A percentile compares a stretch with the other conserved stretches of the same genome.
phyloP scores from a whole-genome alignment of 1,284 basidiomycete genomes.

The Rhodotorula sp. region DNA sequence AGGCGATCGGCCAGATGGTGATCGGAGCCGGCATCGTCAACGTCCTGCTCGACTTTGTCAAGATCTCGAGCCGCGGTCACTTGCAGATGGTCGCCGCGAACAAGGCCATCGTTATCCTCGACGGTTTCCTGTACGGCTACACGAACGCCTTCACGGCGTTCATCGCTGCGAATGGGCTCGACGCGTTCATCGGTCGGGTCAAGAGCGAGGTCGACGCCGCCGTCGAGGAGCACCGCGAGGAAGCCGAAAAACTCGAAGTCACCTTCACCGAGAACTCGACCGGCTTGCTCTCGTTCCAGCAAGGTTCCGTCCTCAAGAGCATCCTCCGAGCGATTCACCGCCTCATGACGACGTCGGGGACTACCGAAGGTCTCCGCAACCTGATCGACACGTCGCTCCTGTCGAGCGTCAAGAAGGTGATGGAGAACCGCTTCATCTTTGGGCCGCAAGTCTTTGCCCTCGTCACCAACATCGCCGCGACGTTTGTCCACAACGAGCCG shows the following conservation, averaged over 20 bases:
- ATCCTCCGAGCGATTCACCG: slow-evolving; percentile 90
- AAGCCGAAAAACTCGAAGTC: slow-evolving; percentile 47
- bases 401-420: slow-evolving; percentile 81
- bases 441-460: slow-evolving; percentile 82
- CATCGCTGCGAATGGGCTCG: slow-evolving; percentile 78
- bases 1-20: slow-evolving; percentile 84
- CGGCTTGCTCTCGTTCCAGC: slow-evolving; percentile 46
- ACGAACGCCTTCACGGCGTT: slow-evolving; percentile 85
- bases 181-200: slow-evolving; percentile 79
- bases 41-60: slow-evolving; percentile 80
- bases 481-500: slow-evolving; percentile 98
- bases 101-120: slow-evolving; percentile 79
- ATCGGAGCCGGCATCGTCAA: slow-evolving; percentile 95
- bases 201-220: slow-evolving; percentile 73
- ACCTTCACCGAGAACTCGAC: slow-evolving; percentile 47
- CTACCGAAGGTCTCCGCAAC: slow-evolving; percentile 88
- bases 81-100: slow-evolving; percentile 64
- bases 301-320: slow-evolving; percentile 69
- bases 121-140: slow-evolving; percentile 87
- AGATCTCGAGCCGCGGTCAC: slow-evolving; percentile 66
- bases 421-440: slow-evolving; percentile 76
- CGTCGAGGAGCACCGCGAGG: slow-evolving; percentile 59
- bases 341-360: slow-evolving; percentile 94
- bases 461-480: slow-evolving; percentile 94
- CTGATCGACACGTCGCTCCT: slow-evolving; percentile 88